Conservation (phyloP, 805 yeast species). For the Sugiyamaella smithiae region DNA sequence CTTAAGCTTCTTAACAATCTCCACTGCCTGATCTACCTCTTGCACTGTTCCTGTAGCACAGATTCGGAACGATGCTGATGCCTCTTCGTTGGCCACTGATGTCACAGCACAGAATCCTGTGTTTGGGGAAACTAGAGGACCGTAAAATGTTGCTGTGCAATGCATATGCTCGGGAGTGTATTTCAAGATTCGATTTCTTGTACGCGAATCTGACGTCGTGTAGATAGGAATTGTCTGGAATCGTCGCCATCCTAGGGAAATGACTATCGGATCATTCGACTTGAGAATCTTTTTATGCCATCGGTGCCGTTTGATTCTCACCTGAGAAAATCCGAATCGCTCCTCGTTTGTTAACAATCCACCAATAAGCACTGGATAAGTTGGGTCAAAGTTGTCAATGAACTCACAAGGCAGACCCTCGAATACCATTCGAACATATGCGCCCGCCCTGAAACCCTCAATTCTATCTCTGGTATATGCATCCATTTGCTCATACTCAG, state of each 20-base stretch:
- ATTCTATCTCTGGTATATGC: conserved; percentile 70
- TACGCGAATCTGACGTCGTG: conserved; percentile 95
- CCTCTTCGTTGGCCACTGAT: conserved; percentile 74
- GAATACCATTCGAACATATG: conserved; percentile 87
- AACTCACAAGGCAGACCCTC: conserved; percentile 86
- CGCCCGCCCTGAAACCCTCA: conserved; percentile 92
- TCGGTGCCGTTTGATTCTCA: conserved; percentile 93
- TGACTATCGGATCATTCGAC: conserved; percentile 89
- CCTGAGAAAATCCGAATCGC: conserved; percentile 88
- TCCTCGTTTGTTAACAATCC: conserved; percentile 89
- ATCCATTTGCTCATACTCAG: conserved; percentile 63
- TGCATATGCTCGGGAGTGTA: conserved; percentile 98
- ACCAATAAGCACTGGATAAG: conserved; percentile 82
- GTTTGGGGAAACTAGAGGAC: conserved; percentile 95
- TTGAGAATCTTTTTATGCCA: conserved; percentile 97
- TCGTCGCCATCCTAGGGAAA: conserved; percentile 97
- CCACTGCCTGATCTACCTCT: conserved; percentile 83
- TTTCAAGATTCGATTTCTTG: conserved; percentile 95
- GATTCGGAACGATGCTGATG: conserved; percentile 88
- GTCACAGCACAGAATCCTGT: conserved; percentile 97
- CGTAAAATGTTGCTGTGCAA: conserved; percentile 93
- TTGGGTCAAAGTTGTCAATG: conserved; percentile 79
- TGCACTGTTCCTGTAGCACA: conserved; percentile 97
- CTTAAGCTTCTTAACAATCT: conserved; percentile 93
- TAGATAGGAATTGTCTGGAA: conserved; percentile 95